Conservation (phyloP, 148 eudicot species). For the Oxyria digyna region DNA sequence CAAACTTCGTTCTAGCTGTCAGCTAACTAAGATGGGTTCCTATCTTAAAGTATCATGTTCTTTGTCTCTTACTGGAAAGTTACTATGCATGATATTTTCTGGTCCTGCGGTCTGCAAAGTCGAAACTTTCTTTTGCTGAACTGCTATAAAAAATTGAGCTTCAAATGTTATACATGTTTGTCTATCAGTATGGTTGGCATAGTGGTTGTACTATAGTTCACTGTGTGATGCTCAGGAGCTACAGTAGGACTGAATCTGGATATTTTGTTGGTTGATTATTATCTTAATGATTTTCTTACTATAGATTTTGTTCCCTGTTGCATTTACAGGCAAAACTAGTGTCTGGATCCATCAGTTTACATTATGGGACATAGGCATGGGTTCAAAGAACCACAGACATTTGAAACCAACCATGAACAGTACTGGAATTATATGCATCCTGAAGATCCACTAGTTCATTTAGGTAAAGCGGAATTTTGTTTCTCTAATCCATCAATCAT, state of each 20-base stretch:
- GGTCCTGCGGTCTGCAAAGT: neutral
- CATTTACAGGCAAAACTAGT: neutral
- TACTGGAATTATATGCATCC: conserved; percentile 46
- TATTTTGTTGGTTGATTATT: neutral
- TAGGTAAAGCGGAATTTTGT: conserved; percentile 30
- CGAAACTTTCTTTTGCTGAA: neutral
- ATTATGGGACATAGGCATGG: conserved; percentile 59
- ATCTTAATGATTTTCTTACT: neutral
- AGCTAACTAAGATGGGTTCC: neutral
- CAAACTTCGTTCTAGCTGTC: neutral
- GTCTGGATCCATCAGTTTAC: neutral
- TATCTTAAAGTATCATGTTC: neutral
- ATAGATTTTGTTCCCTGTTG: neutral
- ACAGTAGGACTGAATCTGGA: no score
- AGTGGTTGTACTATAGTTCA: neutral
- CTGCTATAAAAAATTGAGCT: neutral
- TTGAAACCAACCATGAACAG: conserved; percentile 51
- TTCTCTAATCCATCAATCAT: conserved; percentile 2
- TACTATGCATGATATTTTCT: neutral
- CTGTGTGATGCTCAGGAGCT: neutral
- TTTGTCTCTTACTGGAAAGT: neutral
- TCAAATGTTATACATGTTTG: neutral
- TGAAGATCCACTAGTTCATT: conserved; percentile 44
- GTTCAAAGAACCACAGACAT: conserved; percentile 37
- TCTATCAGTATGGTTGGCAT: neutral